Conservation (phyloP, 305 asterid genomes). For the Plantago lanceolata region DNA sequence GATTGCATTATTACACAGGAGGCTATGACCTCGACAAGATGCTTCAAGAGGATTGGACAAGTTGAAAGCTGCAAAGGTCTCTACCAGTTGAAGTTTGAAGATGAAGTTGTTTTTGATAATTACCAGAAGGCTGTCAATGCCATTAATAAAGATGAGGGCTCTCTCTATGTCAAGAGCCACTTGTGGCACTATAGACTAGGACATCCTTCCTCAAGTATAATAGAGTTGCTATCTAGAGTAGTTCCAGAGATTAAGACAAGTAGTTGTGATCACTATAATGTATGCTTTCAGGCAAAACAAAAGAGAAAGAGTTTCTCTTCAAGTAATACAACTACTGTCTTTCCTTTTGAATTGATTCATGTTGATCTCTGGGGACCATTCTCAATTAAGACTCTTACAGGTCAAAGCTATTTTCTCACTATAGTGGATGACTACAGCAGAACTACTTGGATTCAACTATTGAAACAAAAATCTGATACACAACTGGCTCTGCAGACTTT, state of each 20-base stretch:
- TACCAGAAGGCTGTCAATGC: background rate
- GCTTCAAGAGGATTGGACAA: background rate
- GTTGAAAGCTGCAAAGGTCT: background rate
- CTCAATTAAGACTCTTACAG: no score
- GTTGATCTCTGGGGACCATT: background rate
- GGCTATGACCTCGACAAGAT: no score
- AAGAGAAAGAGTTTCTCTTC: background rate
- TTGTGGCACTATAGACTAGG: background rate
- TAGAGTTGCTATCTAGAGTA: background rate
- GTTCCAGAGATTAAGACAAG: background rate
- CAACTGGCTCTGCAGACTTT: background rate
- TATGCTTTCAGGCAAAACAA: background rate
- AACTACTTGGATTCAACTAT: background rate
- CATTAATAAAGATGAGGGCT: background rate
- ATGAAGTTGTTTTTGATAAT: background rate
- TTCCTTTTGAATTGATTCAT: background rate
- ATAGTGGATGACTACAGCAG: background rate
- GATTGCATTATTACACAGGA: no score
- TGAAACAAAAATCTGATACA: constrained; percentile 4
- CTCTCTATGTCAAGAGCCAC: no score
- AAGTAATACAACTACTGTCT: background rate
- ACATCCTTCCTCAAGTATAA: background rate
- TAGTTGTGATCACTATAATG: background rate
- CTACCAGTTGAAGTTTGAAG: background rate
- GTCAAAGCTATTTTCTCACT: background rate